phyloP scores from a whole-genome alignment of 768 basidiomycete species.

The Tricholoma sp. region DNA sequence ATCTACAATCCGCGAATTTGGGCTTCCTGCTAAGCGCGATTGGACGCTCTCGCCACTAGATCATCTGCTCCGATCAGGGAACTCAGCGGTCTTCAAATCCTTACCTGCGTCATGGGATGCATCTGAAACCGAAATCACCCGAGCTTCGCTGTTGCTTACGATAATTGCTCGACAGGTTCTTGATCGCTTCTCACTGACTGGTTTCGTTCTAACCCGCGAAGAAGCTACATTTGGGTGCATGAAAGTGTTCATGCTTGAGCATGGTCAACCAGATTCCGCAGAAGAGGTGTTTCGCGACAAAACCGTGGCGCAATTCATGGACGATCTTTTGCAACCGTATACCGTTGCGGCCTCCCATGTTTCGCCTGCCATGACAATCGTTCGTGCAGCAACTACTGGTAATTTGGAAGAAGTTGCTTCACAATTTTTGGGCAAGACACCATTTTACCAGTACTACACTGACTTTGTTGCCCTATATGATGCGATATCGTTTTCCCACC shows the following conservation, averaged over 20 bases:
- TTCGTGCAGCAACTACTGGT: slow-evolving; percentile 12
- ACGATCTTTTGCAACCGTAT: slow-evolving; percentile 52
- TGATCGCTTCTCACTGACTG: slow-evolving; percentile 31
- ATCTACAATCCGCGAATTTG: slow-evolving; percentile 22
- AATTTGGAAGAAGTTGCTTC: slow-evolving; percentile 51
- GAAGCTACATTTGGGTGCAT: slow-evolving; percentile 74
- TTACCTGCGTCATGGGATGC: slow-evolving; percentile 72
- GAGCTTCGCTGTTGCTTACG: slow-evolving; percentile 61
- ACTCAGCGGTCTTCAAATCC: slow-evolving; percentile 60
- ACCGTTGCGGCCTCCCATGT: slow-evolving; percentile 28
- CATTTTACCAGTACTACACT: slow-evolving; percentile 93
- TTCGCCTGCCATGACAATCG: slow-evolving; percentile 12
- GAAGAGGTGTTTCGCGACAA: slow-evolving; percentile 81
- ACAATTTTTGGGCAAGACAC: slow-evolving; percentile 62
- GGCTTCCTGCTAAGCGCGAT: slow-evolving; percentile 48
- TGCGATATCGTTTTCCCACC: slow-evolving; percentile 82
- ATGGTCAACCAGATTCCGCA: slow-evolving; percentile 54
- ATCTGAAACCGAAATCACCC: slow-evolving; percentile 72
- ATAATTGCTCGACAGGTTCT: slow-evolving; percentile 44
- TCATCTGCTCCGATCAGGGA: slow-evolving; percentile 74
- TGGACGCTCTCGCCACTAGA: slow-evolving; percentile 71
- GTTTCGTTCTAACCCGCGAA: slow-evolving; percentile 44
- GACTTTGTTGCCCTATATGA: slow-evolving; percentile 91
- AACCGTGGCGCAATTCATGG: slow-evolving; percentile 55
- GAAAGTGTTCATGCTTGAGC: slow-evolving; percentile 96